These are phyloP conservation scores for Xylaria sp. DNA, from an alignment of 2,329 filamentous ascomycete species.

Conservation along the genomic window DNA sequence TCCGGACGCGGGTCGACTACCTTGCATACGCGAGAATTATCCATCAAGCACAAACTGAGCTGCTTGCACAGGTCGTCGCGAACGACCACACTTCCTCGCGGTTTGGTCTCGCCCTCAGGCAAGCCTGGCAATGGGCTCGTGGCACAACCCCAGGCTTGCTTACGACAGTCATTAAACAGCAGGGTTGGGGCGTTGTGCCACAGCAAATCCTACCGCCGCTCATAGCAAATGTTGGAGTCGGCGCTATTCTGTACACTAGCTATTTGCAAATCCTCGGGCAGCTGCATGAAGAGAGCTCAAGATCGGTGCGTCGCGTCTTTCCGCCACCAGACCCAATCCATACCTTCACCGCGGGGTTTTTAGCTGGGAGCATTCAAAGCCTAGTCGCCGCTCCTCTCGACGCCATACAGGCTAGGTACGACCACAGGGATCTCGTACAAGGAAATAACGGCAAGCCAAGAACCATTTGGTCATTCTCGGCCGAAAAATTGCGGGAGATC, in stretches of 20 bases:
- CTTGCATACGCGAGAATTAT: constrained; percentile 62
- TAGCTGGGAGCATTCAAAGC: constrained; percentile 73
- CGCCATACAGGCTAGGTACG: constrained; percentile 75
- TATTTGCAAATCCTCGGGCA: constrained; percentile 73
- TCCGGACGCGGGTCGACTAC: constrained; percentile 88
- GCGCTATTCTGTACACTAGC: constrained; percentile 75
- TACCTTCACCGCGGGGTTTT: constrained; percentile 72
- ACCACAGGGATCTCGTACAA: constrained; percentile 57
- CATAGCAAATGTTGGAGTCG: constrained; percentile 75
- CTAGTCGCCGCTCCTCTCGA: constrained; percentile 76
- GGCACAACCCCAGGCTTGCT: constrained; percentile 74
- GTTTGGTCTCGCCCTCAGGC: constrained; percentile 43
- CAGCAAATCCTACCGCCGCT: constrained; percentile 79
- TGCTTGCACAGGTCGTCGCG: constrained; percentile 45
- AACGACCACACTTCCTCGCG: constrained; percentile 44
- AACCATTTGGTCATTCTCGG: constrained; percentile 76
- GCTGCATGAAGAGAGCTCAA: constrained; percentile 68
- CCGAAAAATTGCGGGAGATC: constrained; percentile 71
- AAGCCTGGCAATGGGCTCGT: constrained; percentile 57
- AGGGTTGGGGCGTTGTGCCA: constrained; percentile 76
- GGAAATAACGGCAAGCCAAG: constrained; percentile 52
- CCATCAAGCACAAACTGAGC: constrained; percentile 52
- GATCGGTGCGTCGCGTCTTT: constrained; percentile 66
- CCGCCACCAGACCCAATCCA: constrained; percentile 68
- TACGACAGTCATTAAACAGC: constrained; percentile 67